Conservation (phyloP, 495 filamentous ascomycete genomes). For the Friedmanniomyces simplex region DNA sequence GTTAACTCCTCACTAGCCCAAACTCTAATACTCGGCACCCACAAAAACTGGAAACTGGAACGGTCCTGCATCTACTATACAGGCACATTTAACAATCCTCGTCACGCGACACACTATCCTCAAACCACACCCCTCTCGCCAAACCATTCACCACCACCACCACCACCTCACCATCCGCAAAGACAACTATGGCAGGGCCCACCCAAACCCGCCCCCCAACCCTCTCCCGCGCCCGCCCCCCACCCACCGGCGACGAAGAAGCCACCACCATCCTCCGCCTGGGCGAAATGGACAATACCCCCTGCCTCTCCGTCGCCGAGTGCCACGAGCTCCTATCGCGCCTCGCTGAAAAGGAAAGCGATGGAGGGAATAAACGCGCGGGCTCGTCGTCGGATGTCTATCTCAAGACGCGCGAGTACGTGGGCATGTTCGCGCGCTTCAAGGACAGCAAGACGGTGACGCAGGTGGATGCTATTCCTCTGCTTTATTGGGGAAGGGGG, state of each 20-base stretch:
- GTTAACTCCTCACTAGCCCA: too few species aligned
- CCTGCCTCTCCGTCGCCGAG: conserved; percentile 72
- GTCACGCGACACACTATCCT: neutral
- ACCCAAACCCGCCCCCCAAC: conserved; percentile 23
- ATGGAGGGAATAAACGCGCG: too few species aligned
- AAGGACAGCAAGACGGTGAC: conserved; percentile 89
- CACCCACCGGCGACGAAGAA: conserved; percentile 77
- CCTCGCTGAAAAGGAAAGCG: conserved; percentile 25
- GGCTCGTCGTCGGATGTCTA: conserved; percentile 20
- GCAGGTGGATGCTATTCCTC: conserved; percentile 64
- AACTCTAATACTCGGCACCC: too few species aligned
- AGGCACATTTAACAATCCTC: neutral
- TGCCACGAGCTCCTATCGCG: conserved; percentile 30
- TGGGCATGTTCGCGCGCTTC: conserved; percentile 88
- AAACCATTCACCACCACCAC: neutral
- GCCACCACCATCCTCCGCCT: conserved; percentile 69
- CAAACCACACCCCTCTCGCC: neutral
- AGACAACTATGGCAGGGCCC: conserved; percentile 10
- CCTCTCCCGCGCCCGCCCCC: conserved; percentile 61
- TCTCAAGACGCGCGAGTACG: conserved; percentile 78
- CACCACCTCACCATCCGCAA: neutral
- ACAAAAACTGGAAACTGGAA: too few species aligned
- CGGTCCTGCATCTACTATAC: neutral
- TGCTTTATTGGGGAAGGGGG: conserved; percentile 14
- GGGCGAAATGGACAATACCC: conserved; percentile 83